Percentiles rank a stretch among this genome's conserved stretches.
Evolutionary conservation across 2,329 filamentous ascomycete species (phyloP).

Genomic region (Colletotrichum lindemuthianum): DNA sequence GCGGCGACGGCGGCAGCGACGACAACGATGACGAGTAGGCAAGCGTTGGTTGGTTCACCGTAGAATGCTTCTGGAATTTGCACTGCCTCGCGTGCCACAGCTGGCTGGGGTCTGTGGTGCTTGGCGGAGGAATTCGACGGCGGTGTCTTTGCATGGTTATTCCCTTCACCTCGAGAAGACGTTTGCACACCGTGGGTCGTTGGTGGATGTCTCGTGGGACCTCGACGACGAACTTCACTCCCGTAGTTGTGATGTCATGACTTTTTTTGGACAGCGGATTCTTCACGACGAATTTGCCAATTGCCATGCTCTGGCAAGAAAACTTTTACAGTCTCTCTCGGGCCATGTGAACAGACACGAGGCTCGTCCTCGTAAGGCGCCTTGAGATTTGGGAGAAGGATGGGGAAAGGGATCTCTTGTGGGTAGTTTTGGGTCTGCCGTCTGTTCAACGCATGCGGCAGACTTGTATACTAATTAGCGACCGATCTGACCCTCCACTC

Average conservation of each 20-base stretch:
- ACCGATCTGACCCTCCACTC: too few relatives aligned
- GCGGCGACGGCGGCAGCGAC: background rate
- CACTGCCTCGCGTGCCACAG: conserved; percentile 3
- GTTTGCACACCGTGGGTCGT: background rate
- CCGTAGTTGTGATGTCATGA: conserved; percentile 17
- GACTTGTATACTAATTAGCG: too few relatives aligned
- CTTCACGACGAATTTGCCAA: background rate
- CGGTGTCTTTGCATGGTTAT: background rate
- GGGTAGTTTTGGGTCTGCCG: too few relatives aligned
- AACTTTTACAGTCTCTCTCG: background rate
- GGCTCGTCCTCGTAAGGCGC: too few relatives aligned
- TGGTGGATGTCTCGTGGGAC: conserved; percentile 10
- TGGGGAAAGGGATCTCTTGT: too few relatives aligned
- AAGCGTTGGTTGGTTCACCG: background rate
- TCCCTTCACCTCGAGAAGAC: background rate
- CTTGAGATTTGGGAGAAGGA: too few relatives aligned
- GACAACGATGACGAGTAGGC: conserved; percentile 6
- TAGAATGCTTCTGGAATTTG: background rate
- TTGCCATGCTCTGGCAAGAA: background rate
- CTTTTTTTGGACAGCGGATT: background rate
- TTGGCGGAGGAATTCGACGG: too few relatives aligned
- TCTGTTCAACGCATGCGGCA: too few relatives aligned
- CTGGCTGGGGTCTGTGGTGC: background rate
- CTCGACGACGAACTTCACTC: background rate
- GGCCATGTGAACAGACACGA: too few relatives aligned